Percentiles rank a stretch among this genome's conserved stretches.
Evolutionary conservation across 345 rosid genomes (phyloP).

Genomic region (Hypericum androsaemum): DNA sequence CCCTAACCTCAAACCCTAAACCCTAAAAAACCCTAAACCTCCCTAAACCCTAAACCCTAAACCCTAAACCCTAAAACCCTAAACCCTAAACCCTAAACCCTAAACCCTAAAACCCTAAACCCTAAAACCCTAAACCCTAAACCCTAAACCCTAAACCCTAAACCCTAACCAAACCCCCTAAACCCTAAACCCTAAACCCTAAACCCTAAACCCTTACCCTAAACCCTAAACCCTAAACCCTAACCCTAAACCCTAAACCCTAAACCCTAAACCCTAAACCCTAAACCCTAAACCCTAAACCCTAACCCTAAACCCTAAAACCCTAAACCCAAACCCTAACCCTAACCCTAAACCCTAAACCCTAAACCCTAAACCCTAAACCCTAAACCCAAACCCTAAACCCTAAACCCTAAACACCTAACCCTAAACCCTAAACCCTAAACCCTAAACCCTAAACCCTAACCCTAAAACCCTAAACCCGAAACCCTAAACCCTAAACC

Average conservation of each 20-base stretch:
- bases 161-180: neutral
- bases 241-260: neutral
- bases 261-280: slow-evolving; percentile 1
- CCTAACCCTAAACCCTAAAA: neutral
- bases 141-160: slow-evolving; percentile 1
- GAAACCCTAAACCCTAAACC: neutral
- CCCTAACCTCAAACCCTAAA: neutral
- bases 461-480: slow-evolving; percentile 1
- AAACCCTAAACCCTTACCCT: neutral
- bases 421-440: neutral
- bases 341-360: slow-evolving; percentile 1
- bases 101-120: too few species aligned
- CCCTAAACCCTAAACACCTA: neutral
- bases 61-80: slow-evolving; percentile 1
- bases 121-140: neutral
- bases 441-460: neutral
- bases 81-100: slow-evolving; percentile 1
- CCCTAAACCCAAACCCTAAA: neutral
- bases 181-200: slow-evolving; percentile 1
- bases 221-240: neutral
- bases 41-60: slow-evolving; percentile 1
- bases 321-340: slow-evolving; percentile 1
- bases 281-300: slow-evolving; percentile 1
- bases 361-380: slow-evolving; percentile 1
- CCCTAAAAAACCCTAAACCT: too few species aligned